phyloP scores from a whole-genome alignment of 2,329 filamentous ascomycete species.

The Aspergillus pseudoglaucus region DNA sequence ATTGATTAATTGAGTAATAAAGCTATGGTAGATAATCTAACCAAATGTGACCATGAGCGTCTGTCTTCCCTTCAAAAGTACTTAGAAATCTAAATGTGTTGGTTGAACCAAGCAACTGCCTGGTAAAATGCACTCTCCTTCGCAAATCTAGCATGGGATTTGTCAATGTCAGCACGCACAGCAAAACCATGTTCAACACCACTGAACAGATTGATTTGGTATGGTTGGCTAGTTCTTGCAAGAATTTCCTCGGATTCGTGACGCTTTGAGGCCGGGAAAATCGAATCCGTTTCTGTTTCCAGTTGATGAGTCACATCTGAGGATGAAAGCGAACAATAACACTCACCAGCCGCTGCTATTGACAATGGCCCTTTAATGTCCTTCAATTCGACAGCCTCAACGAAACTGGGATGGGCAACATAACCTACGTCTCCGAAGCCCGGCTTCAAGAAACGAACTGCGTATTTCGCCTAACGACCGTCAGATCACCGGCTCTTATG shows the following conservation, averaged over 20 bases:
- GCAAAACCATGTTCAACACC: slow-evolving; percentile 66
- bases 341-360: slow-evolving; percentile 47
- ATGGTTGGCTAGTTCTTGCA: slow-evolving; percentile 49
- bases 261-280: slow-evolving; percentile 56
- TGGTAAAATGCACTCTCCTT: slow-evolving; percentile 73
- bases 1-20: no score
- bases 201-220: slow-evolving; percentile 67
- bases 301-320: not conserved
- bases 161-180: slow-evolving; percentile 55
- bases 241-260: slow-evolving; percentile 57
- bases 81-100: slow-evolving; percentile 7
- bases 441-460: slow-evolving; percentile 58
- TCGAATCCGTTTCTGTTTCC: slow-evolving; percentile 50
- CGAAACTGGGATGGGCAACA: slow-evolving; percentile 67
- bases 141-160: slow-evolving; percentile 54
- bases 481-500: no score
- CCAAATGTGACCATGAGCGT: no score
- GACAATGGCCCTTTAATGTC: slow-evolving; percentile 58
- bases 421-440: slow-evolving; percentile 58
- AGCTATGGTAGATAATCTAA: no score
- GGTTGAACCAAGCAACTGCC: slow-evolving; percentile 60
- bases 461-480: slow-evolving; percentile 45
- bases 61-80: no score
- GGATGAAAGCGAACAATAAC: not conserved
- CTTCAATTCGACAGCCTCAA: slow-evolving; percentile 56